These are phyloP conservation scores for Yamagishiella unicocca DNA, from an alignment of 139 green algal genomes.

Conservation along the genomic window DNA sequence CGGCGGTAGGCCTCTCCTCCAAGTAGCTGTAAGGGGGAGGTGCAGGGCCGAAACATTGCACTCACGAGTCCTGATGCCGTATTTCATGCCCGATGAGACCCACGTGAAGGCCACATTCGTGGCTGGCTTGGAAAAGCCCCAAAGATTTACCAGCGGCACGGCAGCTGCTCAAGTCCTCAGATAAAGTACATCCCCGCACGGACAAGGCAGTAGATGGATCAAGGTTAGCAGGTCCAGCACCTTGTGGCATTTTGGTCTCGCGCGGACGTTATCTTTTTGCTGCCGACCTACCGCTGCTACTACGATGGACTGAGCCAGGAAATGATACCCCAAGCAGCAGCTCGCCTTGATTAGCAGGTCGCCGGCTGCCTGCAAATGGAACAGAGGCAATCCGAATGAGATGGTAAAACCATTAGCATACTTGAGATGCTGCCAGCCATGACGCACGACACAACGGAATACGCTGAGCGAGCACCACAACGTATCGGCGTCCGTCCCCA, in stretches of 20 bases:
- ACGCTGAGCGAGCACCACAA: neutral
- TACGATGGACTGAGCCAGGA: neutral
- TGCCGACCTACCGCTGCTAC: neutral
- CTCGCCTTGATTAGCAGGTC: slow-evolving; percentile 29
- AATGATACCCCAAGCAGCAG: slow-evolving; percentile 44
- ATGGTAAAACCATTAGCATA: neutral
- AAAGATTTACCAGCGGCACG: neutral
- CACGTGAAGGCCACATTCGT: neutral
- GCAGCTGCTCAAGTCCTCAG: neutral
- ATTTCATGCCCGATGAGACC: neutral
- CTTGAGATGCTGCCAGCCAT: neutral
- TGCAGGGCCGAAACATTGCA: neutral
- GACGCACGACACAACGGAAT: neutral
- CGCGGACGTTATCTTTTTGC: neutral
- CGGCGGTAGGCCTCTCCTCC: neutral
- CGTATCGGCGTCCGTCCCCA: neutral
- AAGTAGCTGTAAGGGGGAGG: neutral
- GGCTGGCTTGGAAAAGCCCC: neutral
- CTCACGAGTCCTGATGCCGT: no score
- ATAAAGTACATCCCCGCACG: neutral
- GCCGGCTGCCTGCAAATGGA: neutral
- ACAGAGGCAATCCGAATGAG: neutral
- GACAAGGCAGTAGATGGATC: neutral
- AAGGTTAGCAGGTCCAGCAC: neutral
- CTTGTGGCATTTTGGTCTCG: no score